Evolutionary conservation across 495 filamentous ascomycete species (phyloP), one percentile per base, ranked within the genome.

Genomic region (Trichoderma erinaceum): DNA sequence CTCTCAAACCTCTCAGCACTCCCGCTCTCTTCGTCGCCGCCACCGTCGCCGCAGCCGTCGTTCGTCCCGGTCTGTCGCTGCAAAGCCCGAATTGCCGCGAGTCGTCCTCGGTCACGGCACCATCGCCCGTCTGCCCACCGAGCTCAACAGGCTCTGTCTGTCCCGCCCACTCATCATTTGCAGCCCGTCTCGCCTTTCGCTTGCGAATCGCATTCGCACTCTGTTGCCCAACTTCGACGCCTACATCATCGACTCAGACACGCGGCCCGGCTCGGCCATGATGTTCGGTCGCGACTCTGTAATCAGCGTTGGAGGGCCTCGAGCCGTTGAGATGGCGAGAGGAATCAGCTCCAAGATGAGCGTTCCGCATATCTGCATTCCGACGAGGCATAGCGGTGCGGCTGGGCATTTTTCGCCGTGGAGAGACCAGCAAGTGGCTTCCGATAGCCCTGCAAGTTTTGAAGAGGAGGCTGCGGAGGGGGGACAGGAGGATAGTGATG

Each of bases 361-460:
- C 4, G 32, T 66, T 29, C 65, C 65, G n/a, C 43, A 66, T 52
- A 32, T 66, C 5, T 66, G 65, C 25, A 23, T 66, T n/a, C 65
- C 65, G 41, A 66, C 65, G 21, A 48, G 43, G 8, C 27, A 66
- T 46, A 66, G 43, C 65, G 65, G 65, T 1, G 41, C 41, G 6
- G 41, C 35, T 18, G 41, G 11, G 3, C 15, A 23, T 25, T 21
- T 66, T 18, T 15, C 56, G 1, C 25, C 23, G 12, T 61, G 56
- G 56, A 29, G 11, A 25, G 21, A 56, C 4, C 23, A 61, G 23
- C 25, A n/a, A 43, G 21, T 13, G 41, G 43, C 16, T 5, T 7
- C 0, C 43, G 65, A 16, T 15, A 38, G 41, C 21, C 21, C 25
- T 1, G 13, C 6, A 43, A 66, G 3, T 18, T n/a, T 25, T 3